Conservation (phyloP, 257 asterid species). For the Gentiana dahurica region DNA sequence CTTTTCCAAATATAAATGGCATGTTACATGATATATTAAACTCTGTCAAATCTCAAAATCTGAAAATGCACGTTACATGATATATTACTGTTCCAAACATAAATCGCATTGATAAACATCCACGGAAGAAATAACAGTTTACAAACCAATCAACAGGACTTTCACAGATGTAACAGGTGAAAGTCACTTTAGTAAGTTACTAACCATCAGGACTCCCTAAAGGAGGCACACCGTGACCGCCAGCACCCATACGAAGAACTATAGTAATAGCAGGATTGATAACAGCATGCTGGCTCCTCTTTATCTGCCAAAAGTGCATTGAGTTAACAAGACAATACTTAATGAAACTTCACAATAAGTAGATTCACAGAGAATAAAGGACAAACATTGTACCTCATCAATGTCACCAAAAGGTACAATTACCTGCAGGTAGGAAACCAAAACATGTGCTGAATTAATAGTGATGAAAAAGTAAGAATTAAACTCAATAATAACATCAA, state of each 20-base stretch:
- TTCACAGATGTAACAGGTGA: neutral
- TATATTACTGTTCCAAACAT: too few relatives aligned
- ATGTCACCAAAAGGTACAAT: constrained; percentile 80
- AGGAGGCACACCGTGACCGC: constrained; percentile 91
- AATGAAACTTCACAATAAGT: constrained; percentile 7
- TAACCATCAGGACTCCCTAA: constrained; percentile 79
- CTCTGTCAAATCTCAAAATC: too few relatives aligned
- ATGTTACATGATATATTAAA: too few relatives aligned
- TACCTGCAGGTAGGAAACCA: constrained; percentile 42
- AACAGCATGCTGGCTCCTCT: constrained; percentile 82
- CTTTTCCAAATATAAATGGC: too few relatives aligned
- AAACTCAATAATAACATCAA: too few relatives aligned
- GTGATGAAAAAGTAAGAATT: constrained; percentile 1
- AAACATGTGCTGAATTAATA: constrained; percentile 14
- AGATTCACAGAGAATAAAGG: constrained; percentile 11
- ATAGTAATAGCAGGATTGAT: constrained; percentile 83
- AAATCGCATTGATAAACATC: neutral
- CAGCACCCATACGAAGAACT: constrained; percentile 75
- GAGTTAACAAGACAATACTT: constrained; percentile 10
- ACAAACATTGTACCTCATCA: constrained; percentile 59
- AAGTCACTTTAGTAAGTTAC: constrained; percentile 12
- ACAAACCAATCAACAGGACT: too few relatives aligned
- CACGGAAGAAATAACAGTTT: neutral
- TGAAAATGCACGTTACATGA: too few relatives aligned
- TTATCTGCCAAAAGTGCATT: constrained; percentile 43